A percentile compares a stretch with the other conserved stretches of the same genome.
These are phyloP conservation scores for Candida boidinii DNA, from an alignment of 805 yeast genomes.

Conservation along the genomic window DNA sequence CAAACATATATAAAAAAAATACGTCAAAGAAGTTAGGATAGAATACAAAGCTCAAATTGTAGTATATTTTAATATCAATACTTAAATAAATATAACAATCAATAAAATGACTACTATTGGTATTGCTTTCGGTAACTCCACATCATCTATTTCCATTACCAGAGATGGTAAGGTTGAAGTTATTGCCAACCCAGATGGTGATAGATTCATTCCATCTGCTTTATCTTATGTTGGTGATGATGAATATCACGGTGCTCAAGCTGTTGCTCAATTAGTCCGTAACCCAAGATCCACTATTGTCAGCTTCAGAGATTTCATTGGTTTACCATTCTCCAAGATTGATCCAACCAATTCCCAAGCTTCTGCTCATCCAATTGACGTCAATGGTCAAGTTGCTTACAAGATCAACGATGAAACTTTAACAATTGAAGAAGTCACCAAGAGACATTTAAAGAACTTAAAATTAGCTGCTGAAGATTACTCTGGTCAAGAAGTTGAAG, in stretches of 20 bases:
- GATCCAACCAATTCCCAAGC: conserved; percentile 55
- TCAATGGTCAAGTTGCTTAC: conserved; percentile 63
- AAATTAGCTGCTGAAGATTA: conserved; percentile 88
- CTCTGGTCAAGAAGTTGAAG: conserved; percentile 71
- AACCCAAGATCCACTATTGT: conserved; percentile 79
- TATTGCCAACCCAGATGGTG: conserved; percentile 98
- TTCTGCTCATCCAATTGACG: conserved; percentile 60
- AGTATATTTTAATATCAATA: too few relatives aligned
- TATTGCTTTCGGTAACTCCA: conserved; percentile 91
- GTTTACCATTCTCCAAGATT: conserved; percentile 60
- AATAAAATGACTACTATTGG: conserved; percentile 63
- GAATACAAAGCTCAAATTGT: too few relatives aligned
- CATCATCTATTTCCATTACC: conserved; percentile 89
- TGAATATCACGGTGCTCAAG: conserved; percentile 97
- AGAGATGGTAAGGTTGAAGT: conserved; percentile 91
- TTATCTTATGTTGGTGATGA: conserved; percentile 88
- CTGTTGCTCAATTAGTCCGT: conserved; percentile 85
- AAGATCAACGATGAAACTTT: conserved; percentile 49
- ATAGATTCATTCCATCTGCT: conserved; percentile 90
- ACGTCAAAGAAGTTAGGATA: too few relatives aligned
- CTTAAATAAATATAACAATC: too few relatives aligned
- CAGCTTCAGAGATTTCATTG: conserved; percentile 91
- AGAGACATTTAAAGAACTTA: conserved; percentile 77
- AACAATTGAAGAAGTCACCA: conserved; percentile 68
- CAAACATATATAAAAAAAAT: too few relatives aligned